Percentiles rank a stretch among this genome's conserved stretches.
phyloP scores from a whole-genome alignment of 306 rosid genomes.

The Cucurbita ficifolia region DNA sequence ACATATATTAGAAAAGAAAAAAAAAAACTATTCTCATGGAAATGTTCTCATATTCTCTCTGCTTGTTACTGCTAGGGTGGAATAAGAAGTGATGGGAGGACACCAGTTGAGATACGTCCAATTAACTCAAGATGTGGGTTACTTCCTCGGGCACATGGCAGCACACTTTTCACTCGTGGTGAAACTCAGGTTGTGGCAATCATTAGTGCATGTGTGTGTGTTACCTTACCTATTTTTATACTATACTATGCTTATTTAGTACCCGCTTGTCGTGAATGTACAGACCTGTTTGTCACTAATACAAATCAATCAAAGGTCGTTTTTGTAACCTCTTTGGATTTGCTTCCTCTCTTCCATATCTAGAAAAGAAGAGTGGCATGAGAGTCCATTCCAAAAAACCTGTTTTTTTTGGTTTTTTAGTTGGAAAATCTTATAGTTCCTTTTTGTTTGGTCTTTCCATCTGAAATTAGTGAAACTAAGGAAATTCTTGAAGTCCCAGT shows the following conservation, averaged over 20 bases:
- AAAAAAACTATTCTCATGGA: not conserved
- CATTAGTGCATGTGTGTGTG: slow-evolving; percentile 6
- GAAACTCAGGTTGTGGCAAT: slow-evolving; percentile 73
- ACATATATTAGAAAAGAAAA: not conserved
- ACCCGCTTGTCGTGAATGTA: not conserved
- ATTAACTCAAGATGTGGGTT: slow-evolving; percentile 70
- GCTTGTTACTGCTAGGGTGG: slow-evolving; percentile 41
- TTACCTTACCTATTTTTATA: not conserved
- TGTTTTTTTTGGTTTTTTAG: no score
- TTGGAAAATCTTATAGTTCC: no score
- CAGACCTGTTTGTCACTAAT: not conserved
- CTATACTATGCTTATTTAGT: not conserved
- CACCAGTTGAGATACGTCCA: slow-evolving; percentile 63
- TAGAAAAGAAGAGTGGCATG: no score
- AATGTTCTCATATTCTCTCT: not conserved
- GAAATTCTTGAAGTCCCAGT: no score
- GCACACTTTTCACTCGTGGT: slow-evolving; percentile 93
- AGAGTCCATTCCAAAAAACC: no score
- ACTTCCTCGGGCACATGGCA: slow-evolving; percentile 97
- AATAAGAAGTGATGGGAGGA: slow-evolving; percentile 87
- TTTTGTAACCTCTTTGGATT: not conserved
- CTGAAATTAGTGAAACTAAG: no score
- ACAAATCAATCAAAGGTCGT: not conserved
- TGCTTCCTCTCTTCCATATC: not conserved
- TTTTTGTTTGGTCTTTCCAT: no score